Evolutionary conservation across 163 green algal genomes (phyloP).

Genomic region (Coccomyxa subellipsoidea): DNA sequence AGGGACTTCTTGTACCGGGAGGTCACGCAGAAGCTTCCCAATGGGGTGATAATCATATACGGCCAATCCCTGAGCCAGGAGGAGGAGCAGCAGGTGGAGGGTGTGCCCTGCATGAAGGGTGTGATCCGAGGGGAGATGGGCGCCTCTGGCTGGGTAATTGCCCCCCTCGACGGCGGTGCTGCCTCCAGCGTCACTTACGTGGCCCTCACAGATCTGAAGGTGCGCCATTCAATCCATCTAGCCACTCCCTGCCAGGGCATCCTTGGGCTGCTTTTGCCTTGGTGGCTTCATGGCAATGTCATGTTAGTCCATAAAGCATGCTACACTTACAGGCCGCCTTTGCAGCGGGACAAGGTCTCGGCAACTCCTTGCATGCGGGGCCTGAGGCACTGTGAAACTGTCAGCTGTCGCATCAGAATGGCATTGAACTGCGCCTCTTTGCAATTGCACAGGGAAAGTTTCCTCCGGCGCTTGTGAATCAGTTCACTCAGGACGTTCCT

Average conservation of each 20-base stretch:
- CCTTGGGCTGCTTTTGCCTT: neutral
- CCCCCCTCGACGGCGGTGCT: neutral
- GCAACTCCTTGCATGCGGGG: too few relatives aligned
- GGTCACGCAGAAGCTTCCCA: neutral
- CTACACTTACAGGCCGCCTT: too few relatives aligned
- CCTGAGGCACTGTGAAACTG: too few relatives aligned
- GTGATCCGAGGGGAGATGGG: neutral
- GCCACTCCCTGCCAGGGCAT: neutral
- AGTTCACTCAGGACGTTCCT: neutral
- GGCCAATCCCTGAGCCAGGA: neutral
- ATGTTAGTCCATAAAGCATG: neutral
- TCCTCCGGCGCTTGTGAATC: neutral
- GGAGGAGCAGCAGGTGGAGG: neutral
- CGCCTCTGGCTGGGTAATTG: neutral
- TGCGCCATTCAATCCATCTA: neutral
- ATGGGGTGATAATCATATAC: neutral
- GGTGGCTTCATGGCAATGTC: too few relatives aligned
- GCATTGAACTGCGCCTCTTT: neutral
- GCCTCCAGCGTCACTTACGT: constrained; percentile 1
- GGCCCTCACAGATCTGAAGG: neutral
- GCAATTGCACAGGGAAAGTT: neutral
- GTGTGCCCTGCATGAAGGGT: neutral
- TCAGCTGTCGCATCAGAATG: too few relatives aligned
- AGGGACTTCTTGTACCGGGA: constrained; percentile 5
- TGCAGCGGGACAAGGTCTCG: too few relatives aligned